Evolutionary conservation across 2,329 filamentous ascomycete genomes (phyloP).

Genomic region (Botrytis porri): DNA sequence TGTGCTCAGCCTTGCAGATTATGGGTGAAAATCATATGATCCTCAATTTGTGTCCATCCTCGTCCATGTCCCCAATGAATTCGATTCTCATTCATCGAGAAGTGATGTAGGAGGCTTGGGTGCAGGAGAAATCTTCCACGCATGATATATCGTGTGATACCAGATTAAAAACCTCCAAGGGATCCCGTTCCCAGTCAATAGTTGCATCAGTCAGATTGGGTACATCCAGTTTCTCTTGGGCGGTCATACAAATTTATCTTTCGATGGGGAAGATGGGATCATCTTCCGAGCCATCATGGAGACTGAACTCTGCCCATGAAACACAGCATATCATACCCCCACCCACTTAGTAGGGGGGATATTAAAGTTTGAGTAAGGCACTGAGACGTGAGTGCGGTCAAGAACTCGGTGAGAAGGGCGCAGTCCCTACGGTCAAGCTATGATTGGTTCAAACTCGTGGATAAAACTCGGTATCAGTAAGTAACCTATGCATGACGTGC

Average conservation of each 20-base stretch:
- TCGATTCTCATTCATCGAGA: not conserved
- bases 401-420: slow-evolving; percentile 17
- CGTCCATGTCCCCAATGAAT: not conserved
- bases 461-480: not conserved
- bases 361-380: slow-evolving; percentile 7
- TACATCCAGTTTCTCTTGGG: not conserved
- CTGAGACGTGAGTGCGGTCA: slow-evolving; percentile 15
- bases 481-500: slow-evolving; percentile 16
- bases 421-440: not conserved
- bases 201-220: slow-evolving; percentile 1
- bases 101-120: not conserved
- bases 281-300: not conserved
- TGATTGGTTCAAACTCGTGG: slow-evolving; percentile 5
- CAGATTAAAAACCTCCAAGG: slow-evolving; percentile 23
- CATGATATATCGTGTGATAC: slow-evolving; percentile 28
- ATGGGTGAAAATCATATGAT: slow-evolving; percentile 17
- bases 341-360: not conserved
- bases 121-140: not conserved
- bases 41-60: not conserved
- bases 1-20: slow-evolving; percentile 19
- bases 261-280: not conserved
- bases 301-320: slow-evolving; percentile 11
- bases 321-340: slow-evolving; percentile 18
- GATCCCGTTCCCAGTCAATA: not conserved
- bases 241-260: not conserved